Percentiles rank a stretch among this genome's conserved stretches.
Conservation (phyloP, 2,329 filamentous ascomycete genomes). For the Colletotrichum liaoningense region DNA sequence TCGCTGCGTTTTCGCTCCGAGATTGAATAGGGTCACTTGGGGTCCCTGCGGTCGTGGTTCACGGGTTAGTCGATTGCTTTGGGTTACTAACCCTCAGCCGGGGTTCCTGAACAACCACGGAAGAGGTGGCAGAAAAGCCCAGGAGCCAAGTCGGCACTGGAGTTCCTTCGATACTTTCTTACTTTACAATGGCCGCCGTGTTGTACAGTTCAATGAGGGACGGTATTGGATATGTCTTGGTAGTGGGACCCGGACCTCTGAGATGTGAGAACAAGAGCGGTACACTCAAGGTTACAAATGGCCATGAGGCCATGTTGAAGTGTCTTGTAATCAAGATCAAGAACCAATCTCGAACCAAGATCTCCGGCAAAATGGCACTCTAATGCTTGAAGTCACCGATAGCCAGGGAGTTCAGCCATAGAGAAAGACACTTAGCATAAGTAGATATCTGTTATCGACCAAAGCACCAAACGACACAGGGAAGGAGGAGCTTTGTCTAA, state of each 20-base stretch:
- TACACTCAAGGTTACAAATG: not conserved
- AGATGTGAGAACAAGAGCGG: too few species aligned
- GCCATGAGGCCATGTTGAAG: not conserved
- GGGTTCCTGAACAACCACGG: not conserved
- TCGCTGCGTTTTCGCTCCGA: not conserved
- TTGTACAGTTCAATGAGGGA: not conserved
- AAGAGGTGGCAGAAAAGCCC: slow-evolving; percentile 9
- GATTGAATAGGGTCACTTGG: not conserved
- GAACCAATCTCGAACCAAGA: too few species aligned
- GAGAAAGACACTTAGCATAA: not conserved
- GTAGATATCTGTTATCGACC: too few species aligned
- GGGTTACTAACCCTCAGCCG: not conserved
- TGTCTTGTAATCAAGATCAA: not conserved
- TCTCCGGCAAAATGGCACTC: too few species aligned
- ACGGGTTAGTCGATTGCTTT: not conserved
- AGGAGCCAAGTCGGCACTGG: slow-evolving; percentile 27
- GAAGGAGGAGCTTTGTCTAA: not conserved
- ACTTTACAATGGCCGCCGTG: not conserved
- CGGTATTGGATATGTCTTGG: too few species aligned
- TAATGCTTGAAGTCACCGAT: too few species aligned
- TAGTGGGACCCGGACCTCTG: too few species aligned
- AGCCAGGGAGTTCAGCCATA: not conserved
- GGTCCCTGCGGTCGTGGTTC: not conserved
- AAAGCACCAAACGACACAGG: not conserved
- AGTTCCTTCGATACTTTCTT: not conserved